Evolutionary conservation across 2,329 filamentous ascomycete species (phyloP), one percentile per base, ranked within the genome.

Genomic region (Diaporthe sp.): DNA sequence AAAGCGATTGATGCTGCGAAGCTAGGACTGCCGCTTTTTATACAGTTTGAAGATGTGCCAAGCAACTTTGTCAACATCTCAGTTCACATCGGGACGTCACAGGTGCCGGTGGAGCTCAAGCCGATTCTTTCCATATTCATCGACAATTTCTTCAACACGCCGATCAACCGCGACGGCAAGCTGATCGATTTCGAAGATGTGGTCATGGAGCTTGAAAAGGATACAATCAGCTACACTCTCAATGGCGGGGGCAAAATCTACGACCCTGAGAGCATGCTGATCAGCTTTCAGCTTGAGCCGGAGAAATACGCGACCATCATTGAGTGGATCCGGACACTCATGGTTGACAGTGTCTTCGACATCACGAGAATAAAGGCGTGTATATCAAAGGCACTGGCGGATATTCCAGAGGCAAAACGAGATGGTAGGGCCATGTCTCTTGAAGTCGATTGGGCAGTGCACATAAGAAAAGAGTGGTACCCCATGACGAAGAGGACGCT

Each of bases 1-100:
- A 88, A 91, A 76, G 84, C 93, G 67, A 91, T 99, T 67, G 94
- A 98, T 81, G 86, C 88, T 19, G 91, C 95, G 55, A 88, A 89
- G 51, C 78, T 86, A 25, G 87, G 86, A 9, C 82, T 92, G n/a
- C 94, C 95, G 0, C 87, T 98, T 3, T 99, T 98, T 84, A 89
- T 99, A n/a, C 96, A 99, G 84, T 99, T 97, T 78, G 97, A 99
- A 84, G 93, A 98, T 81, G 95, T 98, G 19, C 93, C 94, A 2
- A 97, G 95, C 75, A 98, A 95, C 81, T 99, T 99, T 82, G 95
- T 98, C 9, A 94, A 96, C 79, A 89, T 98, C 75, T 93, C 92
- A 65, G 85, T 98, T 31, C 91, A 97, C 74, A 87, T 98, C 68
- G 95, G 95, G 71, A 98, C 95, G 0, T 90, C 92, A 2, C 87